phyloP scores from a whole-genome alignment of 2,329 filamentous ascomycete genomes.

The Diplodia intermedia region DNA sequence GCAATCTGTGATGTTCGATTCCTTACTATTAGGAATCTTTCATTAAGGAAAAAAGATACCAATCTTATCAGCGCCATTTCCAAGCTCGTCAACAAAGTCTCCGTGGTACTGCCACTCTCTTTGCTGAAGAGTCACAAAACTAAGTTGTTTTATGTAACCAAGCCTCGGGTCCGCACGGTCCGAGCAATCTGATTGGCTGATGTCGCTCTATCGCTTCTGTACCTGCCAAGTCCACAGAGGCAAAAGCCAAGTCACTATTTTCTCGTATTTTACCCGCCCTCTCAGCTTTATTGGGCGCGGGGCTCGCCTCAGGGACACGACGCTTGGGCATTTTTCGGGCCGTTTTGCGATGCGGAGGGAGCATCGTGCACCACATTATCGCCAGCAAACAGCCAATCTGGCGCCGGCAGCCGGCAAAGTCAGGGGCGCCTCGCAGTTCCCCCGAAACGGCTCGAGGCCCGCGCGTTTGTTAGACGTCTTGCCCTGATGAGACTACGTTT shows the following conservation, averaged over 20 bases:
- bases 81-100: no score
- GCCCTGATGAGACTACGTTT: neutral
- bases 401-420: neutral
- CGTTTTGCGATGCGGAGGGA: neutral
- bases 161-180: neutral
- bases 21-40: no score
- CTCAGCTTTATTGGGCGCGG: neutral
- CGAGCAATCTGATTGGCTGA: neutral
- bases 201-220: neutral
- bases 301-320: neutral
- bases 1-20: no score
- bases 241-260: neutral
- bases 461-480: neutral
- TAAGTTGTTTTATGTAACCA: neutral
- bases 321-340: neutral
- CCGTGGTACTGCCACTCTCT: no score
- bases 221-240: conserved; percentile 6
- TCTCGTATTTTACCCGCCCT: neutral
- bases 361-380: neutral
- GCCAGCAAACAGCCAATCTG: neutral
- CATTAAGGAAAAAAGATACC: no score
- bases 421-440: neutral
- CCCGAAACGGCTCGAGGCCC: neutral
- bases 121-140: no score
- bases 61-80: no score